These are phyloP conservation scores for Zea luxurians DNA, from an alignment of 176 grass and related monocot species.

Conservation along the genomic window DNA sequence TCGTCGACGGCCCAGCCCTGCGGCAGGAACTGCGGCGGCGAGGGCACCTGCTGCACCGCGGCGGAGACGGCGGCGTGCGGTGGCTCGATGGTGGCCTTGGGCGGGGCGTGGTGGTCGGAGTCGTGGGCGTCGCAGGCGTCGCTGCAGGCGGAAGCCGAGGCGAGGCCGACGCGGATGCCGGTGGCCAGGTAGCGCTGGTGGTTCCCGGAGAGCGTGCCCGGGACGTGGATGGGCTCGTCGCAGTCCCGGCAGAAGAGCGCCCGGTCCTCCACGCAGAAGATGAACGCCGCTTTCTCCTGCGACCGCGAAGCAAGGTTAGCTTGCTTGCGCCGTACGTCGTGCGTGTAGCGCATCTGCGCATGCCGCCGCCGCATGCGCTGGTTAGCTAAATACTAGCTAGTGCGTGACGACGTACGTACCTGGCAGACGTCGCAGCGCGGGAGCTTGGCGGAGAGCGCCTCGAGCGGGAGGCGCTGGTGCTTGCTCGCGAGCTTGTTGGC, in stretches of 20 bases:
- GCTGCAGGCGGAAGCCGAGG: conserved; percentile 20
- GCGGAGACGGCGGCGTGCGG: background rate
- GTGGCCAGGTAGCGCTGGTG: conserved; percentile 97
- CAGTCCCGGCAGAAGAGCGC: conserved; percentile 98
- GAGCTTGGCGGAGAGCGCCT: conserved; percentile 56
- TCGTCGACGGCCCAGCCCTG: conserved; percentile 81
- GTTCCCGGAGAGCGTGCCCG: conserved; percentile 82
- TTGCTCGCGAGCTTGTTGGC: conserved; percentile 89
- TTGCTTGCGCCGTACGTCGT: too few relatives aligned
- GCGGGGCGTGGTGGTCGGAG: conserved; percentile 50
- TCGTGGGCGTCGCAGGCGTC: conserved; percentile 24
- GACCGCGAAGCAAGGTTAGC: too few relatives aligned
- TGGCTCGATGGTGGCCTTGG: conserved; percentile 31
- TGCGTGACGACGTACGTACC: background rate
- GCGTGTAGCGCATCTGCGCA: background rate
- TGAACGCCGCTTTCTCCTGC: conserved; percentile 96
- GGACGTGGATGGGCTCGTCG: conserved; percentile 89
- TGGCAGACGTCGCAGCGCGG: conserved; percentile 85
- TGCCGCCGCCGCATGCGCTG: background rate
- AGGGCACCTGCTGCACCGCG: conserved; percentile 34
- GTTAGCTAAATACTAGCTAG: background rate
- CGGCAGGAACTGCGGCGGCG: conserved; percentile 52
- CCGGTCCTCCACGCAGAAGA: conserved; percentile 97
- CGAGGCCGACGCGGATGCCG: conserved; percentile 77
- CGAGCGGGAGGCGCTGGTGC: conserved; percentile 83